Evolutionary conservation across 1,284 basidiomycete species (phyloP).

Genomic region (Porphyrellus sp.): DNA sequence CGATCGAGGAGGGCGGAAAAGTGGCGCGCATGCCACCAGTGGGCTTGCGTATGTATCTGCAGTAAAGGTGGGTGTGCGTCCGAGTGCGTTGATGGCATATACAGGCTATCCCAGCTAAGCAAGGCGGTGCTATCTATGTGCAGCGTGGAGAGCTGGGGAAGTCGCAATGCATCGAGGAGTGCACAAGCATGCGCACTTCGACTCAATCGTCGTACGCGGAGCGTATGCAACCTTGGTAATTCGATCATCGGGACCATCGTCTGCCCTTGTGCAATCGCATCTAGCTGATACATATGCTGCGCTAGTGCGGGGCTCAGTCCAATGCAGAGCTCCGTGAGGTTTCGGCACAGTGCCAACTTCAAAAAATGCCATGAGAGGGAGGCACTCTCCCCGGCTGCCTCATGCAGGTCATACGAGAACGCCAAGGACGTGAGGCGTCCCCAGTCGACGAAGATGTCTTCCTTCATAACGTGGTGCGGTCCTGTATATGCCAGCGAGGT

Average conservation of each 20-base stretch:
- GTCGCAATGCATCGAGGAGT: slow-evolving; percentile 19
- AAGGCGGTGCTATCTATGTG: slow-evolving; percentile 27
- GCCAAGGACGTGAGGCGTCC: slow-evolving; percentile 24
- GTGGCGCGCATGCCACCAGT: slow-evolving; percentile 25
- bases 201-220: slow-evolving; percentile 25
- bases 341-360: slow-evolving; percentile 14
- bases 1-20: slow-evolving; percentile 27
- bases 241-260: slow-evolving; percentile 11
- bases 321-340: slow-evolving; percentile 26
- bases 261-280: slow-evolving; percentile 15
- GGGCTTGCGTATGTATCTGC: neutral
- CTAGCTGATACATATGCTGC: slow-evolving; percentile 17
- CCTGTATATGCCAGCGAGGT: slow-evolving; percentile 29
- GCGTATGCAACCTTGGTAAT: slow-evolving; percentile 23
- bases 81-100: slow-evolving; percentile 7
- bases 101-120: slow-evolving; percentile 15
- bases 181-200: slow-evolving; percentile 17
- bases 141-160: slow-evolving; percentile 24
- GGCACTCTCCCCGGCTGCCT: slow-evolving; percentile 28
- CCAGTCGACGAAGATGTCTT: slow-evolving; percentile 28
- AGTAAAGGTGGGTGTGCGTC: slow-evolving; percentile 2
- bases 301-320: slow-evolving; percentile 16
- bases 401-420: slow-evolving; percentile 27
- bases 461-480: slow-evolving; percentile 22
- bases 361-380: slow-evolving; percentile 25